These are phyloP conservation scores for Trichoderma koningiopsis DNA, from an alignment of 2,329 filamentous ascomycete genomes.

Conservation along the genomic window DNA sequence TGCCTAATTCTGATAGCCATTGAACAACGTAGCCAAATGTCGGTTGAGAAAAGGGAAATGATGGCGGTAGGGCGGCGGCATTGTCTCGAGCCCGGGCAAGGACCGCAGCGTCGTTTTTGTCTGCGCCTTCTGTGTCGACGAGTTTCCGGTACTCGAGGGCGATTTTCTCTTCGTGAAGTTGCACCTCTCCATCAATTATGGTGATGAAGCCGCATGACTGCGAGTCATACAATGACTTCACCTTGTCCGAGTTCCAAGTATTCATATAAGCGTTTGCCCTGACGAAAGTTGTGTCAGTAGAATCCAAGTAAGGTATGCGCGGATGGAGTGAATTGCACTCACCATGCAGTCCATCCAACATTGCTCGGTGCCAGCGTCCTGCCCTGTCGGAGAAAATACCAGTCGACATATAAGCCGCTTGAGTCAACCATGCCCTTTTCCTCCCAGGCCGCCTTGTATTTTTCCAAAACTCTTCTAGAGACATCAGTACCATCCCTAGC, in stretches of 20 bases:
- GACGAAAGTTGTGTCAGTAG: not conserved
- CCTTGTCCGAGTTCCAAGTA: conserved; percentile 41
- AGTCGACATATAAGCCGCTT: conserved; percentile 33
- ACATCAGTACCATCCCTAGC: conserved; percentile 35
- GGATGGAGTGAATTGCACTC: not conserved
- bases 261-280: conserved; percentile 41
- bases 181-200: conserved; percentile 30
- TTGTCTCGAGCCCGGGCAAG: conserved; percentile 17
- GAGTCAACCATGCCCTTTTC: conserved; percentile 33
- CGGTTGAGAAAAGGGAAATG: not conserved
- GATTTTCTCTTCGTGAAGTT: conserved; percentile 31
- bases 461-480: conserved; percentile 37
- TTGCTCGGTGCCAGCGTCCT: not conserved
- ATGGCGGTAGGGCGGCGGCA: conserved; percentile 24
- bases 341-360: conserved; percentile 14
- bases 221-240: conserved; percentile 32
- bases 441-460: conserved; percentile 42
- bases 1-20: conserved; percentile 41
- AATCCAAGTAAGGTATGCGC: not conserved
- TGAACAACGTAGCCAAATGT: conserved; percentile 36
- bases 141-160: conserved; percentile 32
- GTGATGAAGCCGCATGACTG: conserved; percentile 36
- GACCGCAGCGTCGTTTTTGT: conserved; percentile 26
- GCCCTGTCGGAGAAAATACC: conserved; percentile 23
- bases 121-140: conserved; percentile 21